Conservation (phyloP, 2,329 filamentous ascomycete genomes). For the Celoporthe dispersa region DNA sequence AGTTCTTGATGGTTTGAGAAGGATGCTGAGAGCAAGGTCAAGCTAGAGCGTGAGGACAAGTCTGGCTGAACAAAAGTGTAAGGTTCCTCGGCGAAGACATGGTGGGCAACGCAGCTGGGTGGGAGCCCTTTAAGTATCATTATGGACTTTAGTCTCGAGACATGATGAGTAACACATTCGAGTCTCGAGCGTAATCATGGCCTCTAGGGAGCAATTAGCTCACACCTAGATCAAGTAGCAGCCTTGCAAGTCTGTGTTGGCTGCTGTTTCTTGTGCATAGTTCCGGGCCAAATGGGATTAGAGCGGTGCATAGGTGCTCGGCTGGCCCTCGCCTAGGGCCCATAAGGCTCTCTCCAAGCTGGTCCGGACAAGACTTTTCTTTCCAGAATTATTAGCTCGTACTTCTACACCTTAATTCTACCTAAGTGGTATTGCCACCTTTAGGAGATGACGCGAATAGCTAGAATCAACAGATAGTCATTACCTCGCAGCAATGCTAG, state of each 20-base stretch:
- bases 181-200: not conserved
- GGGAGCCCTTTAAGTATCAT: too few relatives aligned
- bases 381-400: too few relatives aligned
- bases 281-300: too few relatives aligned
- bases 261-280: too few relatives aligned
- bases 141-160: not conserved
- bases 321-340: too few relatives aligned
- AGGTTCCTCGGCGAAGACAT: not conserved
- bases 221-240: not conserved
- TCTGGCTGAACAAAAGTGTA: not conserved
- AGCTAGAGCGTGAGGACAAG: not conserved
- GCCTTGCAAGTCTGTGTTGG: not conserved
- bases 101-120: not conserved
- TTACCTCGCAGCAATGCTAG: not conserved
- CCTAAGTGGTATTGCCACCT: too few relatives aligned
- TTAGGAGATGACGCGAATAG: too few relatives aligned
- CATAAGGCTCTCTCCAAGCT: not conserved
- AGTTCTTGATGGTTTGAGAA: not conserved
- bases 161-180: not conserved
- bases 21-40: not conserved
- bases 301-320: too few relatives aligned
- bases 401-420: too few relatives aligned
- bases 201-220: not conserved
- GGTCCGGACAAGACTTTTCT: not conserved
- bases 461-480: not conserved